Conservation (phyloP, 176 grass and related monocot genomes). For the Triticum monococcum region DNA sequence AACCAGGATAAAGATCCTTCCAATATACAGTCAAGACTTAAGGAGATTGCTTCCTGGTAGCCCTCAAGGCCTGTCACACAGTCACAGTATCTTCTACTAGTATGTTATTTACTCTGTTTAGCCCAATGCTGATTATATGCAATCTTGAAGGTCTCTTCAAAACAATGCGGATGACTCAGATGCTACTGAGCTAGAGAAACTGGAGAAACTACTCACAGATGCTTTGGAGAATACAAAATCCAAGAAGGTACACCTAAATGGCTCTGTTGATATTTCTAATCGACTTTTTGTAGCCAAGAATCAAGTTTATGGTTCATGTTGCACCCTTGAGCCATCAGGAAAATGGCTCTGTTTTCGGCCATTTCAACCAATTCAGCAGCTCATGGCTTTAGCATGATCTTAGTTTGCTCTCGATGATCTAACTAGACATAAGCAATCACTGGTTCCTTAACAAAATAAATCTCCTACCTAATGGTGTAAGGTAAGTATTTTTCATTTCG, state of each 20-base stretch:
- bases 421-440: slow-evolving; percentile 25
- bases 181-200: too few species aligned
- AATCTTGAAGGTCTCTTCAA: too few species aligned
- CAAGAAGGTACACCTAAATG: too few species aligned
- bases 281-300: too few species aligned
- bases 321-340: not conserved
- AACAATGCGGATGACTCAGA: too few species aligned
- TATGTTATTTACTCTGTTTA: not conserved
- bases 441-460: not conserved
- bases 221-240: too few species aligned
- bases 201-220: too few species aligned
- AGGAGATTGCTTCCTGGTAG: too few species aligned
- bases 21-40: too few species aligned
- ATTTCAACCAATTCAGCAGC: not conserved
- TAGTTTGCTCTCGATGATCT: not conserved
- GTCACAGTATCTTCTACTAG: not conserved
- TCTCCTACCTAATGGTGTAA: slow-evolving; percentile 33
- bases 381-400: not conserved
- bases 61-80: not conserved
- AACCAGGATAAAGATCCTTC: too few species aligned
- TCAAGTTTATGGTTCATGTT: not conserved
- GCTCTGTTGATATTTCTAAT: not conserved
- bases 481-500: not conserved
- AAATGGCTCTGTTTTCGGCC: not conserved
- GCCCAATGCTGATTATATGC: too few species aligned